Base-by-base conservation (phyloP, 1,139 yeast species). In the Saccharomyces hybrid region DNA sequence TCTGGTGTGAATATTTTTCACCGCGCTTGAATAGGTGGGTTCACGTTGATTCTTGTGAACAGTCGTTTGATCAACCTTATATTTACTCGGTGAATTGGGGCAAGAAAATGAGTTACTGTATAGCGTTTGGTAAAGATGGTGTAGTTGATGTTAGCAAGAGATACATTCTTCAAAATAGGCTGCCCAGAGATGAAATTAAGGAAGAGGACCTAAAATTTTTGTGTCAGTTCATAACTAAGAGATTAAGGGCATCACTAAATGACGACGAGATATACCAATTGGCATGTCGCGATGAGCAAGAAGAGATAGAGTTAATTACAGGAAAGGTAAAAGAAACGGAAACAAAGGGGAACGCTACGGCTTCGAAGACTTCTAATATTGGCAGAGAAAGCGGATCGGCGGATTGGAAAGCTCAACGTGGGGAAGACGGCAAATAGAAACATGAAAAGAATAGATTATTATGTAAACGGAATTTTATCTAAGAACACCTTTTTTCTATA, bases 1-100 rank as follows among this genome's bases (percentile, higher is more conserved):
- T 88, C 0, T 91, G 98, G 99, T 86, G 95, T 63, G 99, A 91
- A 67, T 85, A 86, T 61, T 91, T 82, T 67, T 87, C 96, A 1
- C 70, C 66, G 0, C 66, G 73, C 19, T 75, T 80, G 59, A 69
- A 76, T 50, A 73, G 90, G 55, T 91, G 98, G 98, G 77, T 90
- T 28, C 98, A 91, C 69, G 75, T 88, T 28, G 99, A 91, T 64
- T 82, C 91, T 4, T 91, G 98, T 67, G 99, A 91, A 64, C 86
- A 83, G 46, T 84, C 89, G 0, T 88, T 77, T 70, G 96, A 91
- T 67, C 82, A 88, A 59, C 97, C 98, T 0, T 69, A 75, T 41
- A 73, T 90, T 28, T 91, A 91, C 64, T 80, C 84, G 51, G 77
- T 79, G 46, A 95, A 95, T 48, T 91, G 98, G 98, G 96, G 95